Percentiles rank a stretch among this genome's conserved stretches.
Conservation (phyloP, 805 yeast species). For the Henningerozyma blattae region DNA sequence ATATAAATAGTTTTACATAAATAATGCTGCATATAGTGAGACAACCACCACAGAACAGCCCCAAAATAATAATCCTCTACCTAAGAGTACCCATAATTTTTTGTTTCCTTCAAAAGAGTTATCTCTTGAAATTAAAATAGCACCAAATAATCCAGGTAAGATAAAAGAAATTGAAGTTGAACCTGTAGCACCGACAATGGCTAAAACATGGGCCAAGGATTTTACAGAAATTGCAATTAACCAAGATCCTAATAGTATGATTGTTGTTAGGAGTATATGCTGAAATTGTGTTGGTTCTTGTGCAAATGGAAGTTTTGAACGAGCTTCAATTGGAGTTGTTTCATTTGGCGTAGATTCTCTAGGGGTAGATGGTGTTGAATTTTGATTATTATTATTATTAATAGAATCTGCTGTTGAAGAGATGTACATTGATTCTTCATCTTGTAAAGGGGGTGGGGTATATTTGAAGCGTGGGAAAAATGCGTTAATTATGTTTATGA, state of each 20-base stretch:
- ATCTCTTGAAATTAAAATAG: conserved; percentile 19
- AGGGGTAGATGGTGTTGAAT: conserved; percentile 3
- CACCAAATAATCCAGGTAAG: conserved; percentile 70
- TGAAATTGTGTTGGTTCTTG: conserved; percentile 29
- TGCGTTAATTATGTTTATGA: background rate
- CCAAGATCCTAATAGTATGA: conserved; percentile 38
- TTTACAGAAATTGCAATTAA: conserved; percentile 43
- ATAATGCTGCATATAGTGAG: conserved; percentile 30
- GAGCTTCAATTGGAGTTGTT: too few relatives aligned
- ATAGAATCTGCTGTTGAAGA: too few relatives aligned
- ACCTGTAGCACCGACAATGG: conserved; percentile 76
- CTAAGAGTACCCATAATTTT: conserved; percentile 24
- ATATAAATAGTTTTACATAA: too few relatives aligned
- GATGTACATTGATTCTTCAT: background rate
- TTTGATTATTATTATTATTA: background rate
- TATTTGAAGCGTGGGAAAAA: background rate
- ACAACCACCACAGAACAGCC: conserved; percentile 41
- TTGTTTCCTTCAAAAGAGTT: conserved; percentile 10
- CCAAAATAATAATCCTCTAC: conserved; percentile 33
- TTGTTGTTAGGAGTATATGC: conserved; percentile 33
- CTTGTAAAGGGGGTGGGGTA: background rate
- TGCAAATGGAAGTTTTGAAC: too few relatives aligned
- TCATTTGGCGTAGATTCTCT: too few relatives aligned
- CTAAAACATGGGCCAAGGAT: conserved; percentile 56
- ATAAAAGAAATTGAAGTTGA: conserved; percentile 71